phyloP scores from a whole-genome alignment of 768 basidiomycete genomes.

The Kwoniella dendrophila region DNA sequence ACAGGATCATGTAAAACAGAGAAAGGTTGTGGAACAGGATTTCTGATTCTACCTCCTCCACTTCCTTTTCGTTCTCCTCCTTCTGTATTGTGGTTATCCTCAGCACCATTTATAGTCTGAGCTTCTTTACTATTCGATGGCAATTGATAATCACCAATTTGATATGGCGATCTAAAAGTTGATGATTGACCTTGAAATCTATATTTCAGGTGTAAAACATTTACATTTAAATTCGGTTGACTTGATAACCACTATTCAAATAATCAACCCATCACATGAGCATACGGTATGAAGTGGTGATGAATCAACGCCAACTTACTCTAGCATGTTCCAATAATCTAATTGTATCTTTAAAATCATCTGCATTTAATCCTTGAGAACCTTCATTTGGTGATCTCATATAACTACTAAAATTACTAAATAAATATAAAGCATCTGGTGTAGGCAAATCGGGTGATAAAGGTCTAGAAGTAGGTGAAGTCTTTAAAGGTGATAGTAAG shows the following conservation, averaged over 20 bases:
- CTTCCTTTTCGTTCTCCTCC: no score
- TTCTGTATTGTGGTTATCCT: no score
- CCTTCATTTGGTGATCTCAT: constrained; percentile 51
- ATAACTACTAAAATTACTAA: constrained; percentile 51
- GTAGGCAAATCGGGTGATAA: constrained; percentile 50
- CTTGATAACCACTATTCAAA: constrained; percentile 29
- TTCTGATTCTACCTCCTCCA: constrained; percentile 28
- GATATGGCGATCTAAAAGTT: constrained; percentile 23
- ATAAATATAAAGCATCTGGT: constrained; percentile 51
- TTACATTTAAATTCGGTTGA: constrained; percentile 40
- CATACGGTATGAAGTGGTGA: background rate
- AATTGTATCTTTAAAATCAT: constrained; percentile 48
- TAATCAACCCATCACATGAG: background rate
- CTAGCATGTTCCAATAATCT: constrained; percentile 52
- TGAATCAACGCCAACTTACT: constrained; percentile 27
- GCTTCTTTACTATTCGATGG: constrained; percentile 30
- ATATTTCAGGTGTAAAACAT: constrained; percentile 53
- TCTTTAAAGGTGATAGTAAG: background rate
- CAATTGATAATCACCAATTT: constrained; percentile 30
- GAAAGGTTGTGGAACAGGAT: constrained; percentile 50
- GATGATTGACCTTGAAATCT: constrained; percentile 39
- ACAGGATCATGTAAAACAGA: constrained; percentile 50
- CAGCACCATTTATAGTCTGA: no score
- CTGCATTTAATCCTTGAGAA: constrained; percentile 36
- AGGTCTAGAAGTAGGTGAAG: constrained; percentile 12